Conservation (phyloP, 192 early-diverging fungal genomes). For the Geranomyces michiganensis region DNA sequence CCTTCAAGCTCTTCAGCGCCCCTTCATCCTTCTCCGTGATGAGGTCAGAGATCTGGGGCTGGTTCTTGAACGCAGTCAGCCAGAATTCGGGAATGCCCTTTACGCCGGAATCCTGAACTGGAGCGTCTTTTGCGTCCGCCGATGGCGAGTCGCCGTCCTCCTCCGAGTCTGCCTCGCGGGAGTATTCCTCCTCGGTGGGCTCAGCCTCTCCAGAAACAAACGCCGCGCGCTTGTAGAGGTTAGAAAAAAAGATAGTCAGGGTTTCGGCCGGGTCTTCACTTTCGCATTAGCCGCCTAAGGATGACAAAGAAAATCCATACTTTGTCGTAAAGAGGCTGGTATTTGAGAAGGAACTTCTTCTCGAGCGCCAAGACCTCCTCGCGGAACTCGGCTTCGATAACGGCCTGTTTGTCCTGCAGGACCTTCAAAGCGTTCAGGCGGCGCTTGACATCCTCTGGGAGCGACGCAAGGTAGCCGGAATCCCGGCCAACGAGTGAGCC, state of each 20-base stretch:
- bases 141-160: constrained; percentile 13
- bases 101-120: background rate
- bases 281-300: background rate
- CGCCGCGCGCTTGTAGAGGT: constrained; percentile 56
- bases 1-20: constrained; percentile 83
- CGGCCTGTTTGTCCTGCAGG: constrained; percentile 77
- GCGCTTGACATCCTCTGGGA: constrained; percentile 78
- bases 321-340: constrained; percentile 85
- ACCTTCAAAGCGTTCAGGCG: constrained; percentile 86
- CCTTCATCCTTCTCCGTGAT: constrained; percentile 93
- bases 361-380: constrained; percentile 93
- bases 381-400: constrained; percentile 86
- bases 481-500: constrained; percentile 76
- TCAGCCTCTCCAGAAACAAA: constrained; percentile 81
- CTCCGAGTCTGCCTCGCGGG: constrained; percentile 60
- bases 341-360: constrained; percentile 89
- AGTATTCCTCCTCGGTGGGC: constrained; percentile 87
- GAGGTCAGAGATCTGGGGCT: constrained; percentile 75
- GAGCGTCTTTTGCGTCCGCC: constrained; percentile 12
- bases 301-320: constrained; percentile 21
- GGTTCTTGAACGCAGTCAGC: constrained; percentile 89
- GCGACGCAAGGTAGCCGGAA: constrained; percentile 45
- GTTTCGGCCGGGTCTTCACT: no score
- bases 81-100: constrained; percentile 94
- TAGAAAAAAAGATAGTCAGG: no score